Evolutionary conservation across 1,284 basidiomycete species (phyloP), one percentile per base, ranked within the genome.

Genomic region (Lignosus rhinocerotis): DNA sequence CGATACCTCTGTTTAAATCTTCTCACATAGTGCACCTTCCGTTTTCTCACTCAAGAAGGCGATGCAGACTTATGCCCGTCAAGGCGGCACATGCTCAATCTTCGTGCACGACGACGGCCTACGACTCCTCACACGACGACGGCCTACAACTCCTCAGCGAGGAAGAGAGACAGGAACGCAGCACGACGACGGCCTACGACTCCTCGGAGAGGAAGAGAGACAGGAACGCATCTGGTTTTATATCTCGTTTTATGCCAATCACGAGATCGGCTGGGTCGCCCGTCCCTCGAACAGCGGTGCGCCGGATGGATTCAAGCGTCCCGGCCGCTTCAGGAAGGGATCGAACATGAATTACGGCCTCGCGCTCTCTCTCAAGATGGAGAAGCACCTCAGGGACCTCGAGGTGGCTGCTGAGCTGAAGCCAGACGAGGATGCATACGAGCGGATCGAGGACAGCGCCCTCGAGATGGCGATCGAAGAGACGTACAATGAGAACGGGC

Each of bases 31-130:
- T 54, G 70, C 82, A 6, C 92, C 90, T 1, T 93, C 92, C 1
- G 85, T 94, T 42, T 83, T 84, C 63, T 93, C 88, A 0, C 73
- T 94, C 61, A 93, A 94, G 75, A 86, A 85, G 70, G 92, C 92
- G 0, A 93, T 94, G 85, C 89, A 90, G 69, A 93, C 90, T 1
- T 93, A 93, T 68, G 90, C 91, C 19, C 80, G 90, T 1, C 90
- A 93, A 67, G 91, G 90, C 19, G 91, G 91, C 11, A 88, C 88
- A 0, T 90, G 87, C 5, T 75, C 82, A 19, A 91, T 93, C 66
- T 80, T 93, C 56, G 77, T 93, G 17, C 87, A 90, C 65, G 90
- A 93, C 61, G 89, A 93, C 69, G 93, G 92, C n/a, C n/a, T n/a
- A n/a, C n/a, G n/a, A n/a, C n/a, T n/a, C n/a, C n/a, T n/a, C n/a